Base-by-base conservation (phyloP, 768 basidiomycete genomes). In the Hebeloma cylindrosporum region DNA sequence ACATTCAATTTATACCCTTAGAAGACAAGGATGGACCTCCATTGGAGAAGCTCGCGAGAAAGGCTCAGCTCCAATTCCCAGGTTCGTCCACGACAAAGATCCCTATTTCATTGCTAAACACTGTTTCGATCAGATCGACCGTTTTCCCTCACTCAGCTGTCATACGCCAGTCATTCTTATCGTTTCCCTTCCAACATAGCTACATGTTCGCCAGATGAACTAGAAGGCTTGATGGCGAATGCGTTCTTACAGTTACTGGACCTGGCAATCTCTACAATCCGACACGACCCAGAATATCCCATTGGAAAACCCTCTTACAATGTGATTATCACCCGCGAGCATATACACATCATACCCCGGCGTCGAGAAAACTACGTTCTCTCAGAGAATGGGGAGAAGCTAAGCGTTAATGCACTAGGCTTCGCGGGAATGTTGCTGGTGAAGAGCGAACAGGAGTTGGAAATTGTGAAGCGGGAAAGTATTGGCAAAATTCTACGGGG, bases 381-480 rank as follows among this genome's bases (percentile, higher is more conserved):
- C 4, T 49, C 64, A 41, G 72, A 69, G 38, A 78, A 77, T 2
- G 78, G 79, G n/a, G 76, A 80, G 25, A 48, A 64, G 42, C 57
- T 97, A 20, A 79, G 80, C 56, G 73, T 97, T 31, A 96, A 97
- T 63, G 77, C 94, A 33, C 74, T 96, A 36, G 94, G 90, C 10
- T 96, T 86, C 60, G 88, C 91, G 5, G 94, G 94, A 1, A 81
- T 90, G 83, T 56, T 96, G 49, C 77, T 96, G 43, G 91, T 89
- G 18, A 91, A 87, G 70, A 91, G 85, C 51, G 79, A 86, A 42
- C 73, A 73, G 14, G 91, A 94, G 66, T 62, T 91, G 38, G 79
- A 82, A 43, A 77, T 74, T 2, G 75, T 96, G 30, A 79, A 79
- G 62, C 64, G 68, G 46, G 82, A 84, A 61, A 77, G 81, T 1